Evolutionary conservation across 2,329 filamentous ascomycete species (phyloP), one percentile per base, ranked within the genome.

Genomic region (Diaporthe aspalathi): DNA sequence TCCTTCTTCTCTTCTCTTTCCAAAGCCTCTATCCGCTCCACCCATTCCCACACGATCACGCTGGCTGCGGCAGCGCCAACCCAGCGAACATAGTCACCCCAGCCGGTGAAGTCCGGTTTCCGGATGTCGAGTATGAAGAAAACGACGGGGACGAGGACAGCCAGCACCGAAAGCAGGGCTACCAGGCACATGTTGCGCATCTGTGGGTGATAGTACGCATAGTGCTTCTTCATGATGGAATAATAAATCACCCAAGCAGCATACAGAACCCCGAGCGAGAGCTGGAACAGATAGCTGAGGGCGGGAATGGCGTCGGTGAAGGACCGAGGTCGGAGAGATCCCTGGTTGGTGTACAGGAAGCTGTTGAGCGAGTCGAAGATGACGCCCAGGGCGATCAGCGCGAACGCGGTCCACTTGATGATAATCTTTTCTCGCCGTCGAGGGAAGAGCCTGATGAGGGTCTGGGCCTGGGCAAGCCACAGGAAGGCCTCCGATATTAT

Each of bases 31-130:
- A 98, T 98, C 32, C 95, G 89, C 81, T 98, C 95, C 3, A 98
- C 95, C 95, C 95, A 98, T 81, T 98, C 95, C 95, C 95, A 98
- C 2, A 98, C 95, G 27, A 97, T 93, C n/a, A 97, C 95, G 81
- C 94, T 97, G 35, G 95, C 95, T 1, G 94, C 94, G 0, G 95
- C 94, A 1, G 94, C 94, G 60, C 95, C 95, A n/a, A 97, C 95
- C 95, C 95, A 98, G 77, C 94, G 88, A 56, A 97, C 95, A 78
- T 97, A 98, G 78, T 97, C 95, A 78, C 95, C 95, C 95, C 95
- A 98, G 11, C 93, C 94, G 49, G 93, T 93, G 73, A 97, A 92
- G 73, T 94, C 91, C 32, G 94, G 92, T 77, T 95, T 92, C 11
- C 92, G 92, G 62, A 98, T 94, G 79, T 98, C 95, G 75, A 97